These are phyloP conservation scores for Zygnema cylindricum DNA, from an alignment of 139 green algal genomes.

Conservation along the genomic window DNA sequence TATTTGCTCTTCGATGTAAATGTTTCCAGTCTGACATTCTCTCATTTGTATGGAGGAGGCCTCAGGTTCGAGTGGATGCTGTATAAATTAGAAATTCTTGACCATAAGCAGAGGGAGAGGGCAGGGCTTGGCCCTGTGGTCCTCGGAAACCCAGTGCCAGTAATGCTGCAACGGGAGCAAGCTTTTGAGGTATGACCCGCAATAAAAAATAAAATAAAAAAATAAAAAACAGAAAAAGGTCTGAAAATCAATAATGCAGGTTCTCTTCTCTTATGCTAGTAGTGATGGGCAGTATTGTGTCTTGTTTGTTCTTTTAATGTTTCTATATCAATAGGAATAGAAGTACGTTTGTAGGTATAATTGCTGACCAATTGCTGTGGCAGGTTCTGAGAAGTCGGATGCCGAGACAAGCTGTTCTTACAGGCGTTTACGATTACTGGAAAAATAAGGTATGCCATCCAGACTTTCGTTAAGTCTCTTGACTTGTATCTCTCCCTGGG, in stretches of 20 bases:
- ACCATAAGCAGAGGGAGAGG: slow-evolving; percentile 73
- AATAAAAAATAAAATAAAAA: no score
- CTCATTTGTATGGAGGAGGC: not conserved
- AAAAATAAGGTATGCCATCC: slow-evolving; percentile 69
- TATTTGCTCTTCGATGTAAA: not conserved
- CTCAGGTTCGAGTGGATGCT: slow-evolving; percentile 79
- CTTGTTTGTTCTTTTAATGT: no score
- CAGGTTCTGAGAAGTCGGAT: slow-evolving; percentile 32
- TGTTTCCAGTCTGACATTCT: not conserved
- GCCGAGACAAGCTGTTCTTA: slow-evolving; percentile 22
- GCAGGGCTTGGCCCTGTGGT: slow-evolving; percentile 51
- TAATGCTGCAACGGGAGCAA: slow-evolving; percentile 31
- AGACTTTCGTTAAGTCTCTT: no score
- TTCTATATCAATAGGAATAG: no score
- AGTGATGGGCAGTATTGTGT: no score
- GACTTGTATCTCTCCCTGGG: no score
- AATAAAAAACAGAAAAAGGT: no score
- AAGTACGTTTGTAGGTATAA: no score
- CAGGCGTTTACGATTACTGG: slow-evolving; percentile 93
- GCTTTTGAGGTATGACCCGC: slow-evolving; percentile 40
- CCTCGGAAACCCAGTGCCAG: slow-evolving; percentile 17
- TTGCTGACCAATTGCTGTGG: not conserved
- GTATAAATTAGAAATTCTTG: slow-evolving; percentile 83
- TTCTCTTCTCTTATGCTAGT: no score
- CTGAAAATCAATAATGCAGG: no score